Percentiles rank a stretch among this genome's conserved stretches.
Conservation (phyloP, 805 yeast species). For the Metschnikowia chrysomelidarum region DNA sequence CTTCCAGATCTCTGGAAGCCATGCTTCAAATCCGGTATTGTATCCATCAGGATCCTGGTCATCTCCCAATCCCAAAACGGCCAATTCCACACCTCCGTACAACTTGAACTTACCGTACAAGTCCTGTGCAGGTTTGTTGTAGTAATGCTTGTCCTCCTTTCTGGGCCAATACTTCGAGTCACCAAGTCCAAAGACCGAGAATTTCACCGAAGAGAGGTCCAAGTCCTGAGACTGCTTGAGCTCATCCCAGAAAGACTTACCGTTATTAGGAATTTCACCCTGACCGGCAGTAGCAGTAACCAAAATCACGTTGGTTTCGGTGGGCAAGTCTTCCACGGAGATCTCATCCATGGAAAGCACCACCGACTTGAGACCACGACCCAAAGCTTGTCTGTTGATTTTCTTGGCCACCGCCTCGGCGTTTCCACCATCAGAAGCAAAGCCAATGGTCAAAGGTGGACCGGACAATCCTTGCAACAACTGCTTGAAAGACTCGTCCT, state of each 20-base stretch:
- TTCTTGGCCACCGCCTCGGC: constrained; percentile 82
- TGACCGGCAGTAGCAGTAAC: constrained; percentile 79
- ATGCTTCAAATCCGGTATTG: constrained; percentile 82
- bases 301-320: constrained; percentile 67
- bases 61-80: constrained; percentile 86
- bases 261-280: constrained; percentile 85
- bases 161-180: constrained; percentile 95
- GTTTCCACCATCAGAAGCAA: constrained; percentile 90
- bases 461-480: constrained; percentile 86
- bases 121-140: constrained; percentile 87
- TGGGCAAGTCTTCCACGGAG: constrained; percentile 68
- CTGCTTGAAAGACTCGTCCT: constrained; percentile 73
- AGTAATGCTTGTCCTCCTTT: constrained; percentile 90
- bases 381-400: constrained; percentile 72
- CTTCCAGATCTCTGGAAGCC: constrained; percentile 86
- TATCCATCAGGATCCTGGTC: constrained; percentile 97
- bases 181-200: constrained; percentile 73
- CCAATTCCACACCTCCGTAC: constrained; percentile 71
- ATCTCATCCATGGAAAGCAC: constrained; percentile 70
- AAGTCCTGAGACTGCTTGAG: constrained; percentile 58
- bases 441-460: constrained; percentile 83
- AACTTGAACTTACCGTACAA: constrained; percentile 60
- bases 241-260: constrained; percentile 73
- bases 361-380: constrained; percentile 70
- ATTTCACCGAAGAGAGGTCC: constrained; percentile 58